Conservation (phyloP, 176 grass and related monocot species). For the Ensete ventricosum region DNA sequence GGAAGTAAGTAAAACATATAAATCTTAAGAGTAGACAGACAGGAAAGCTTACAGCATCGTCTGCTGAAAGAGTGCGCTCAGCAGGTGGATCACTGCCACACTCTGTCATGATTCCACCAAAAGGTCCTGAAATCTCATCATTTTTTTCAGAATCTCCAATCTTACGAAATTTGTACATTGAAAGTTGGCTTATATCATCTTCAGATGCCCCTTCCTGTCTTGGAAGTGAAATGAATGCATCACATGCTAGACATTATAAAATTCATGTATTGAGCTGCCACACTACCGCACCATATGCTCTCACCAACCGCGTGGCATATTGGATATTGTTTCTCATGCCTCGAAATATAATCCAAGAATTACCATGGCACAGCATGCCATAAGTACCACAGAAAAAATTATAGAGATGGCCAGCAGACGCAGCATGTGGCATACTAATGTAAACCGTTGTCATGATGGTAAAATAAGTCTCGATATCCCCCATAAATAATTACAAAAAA, state of each 20-base stretch:
- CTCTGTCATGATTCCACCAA: conserved; percentile 70
- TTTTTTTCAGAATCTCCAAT: conserved; percentile 57
- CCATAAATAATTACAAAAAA: background rate
- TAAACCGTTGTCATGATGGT: too few relatives aligned
- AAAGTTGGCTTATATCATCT: conserved; percentile 70
- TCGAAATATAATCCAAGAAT: background rate
- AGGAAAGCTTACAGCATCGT: conserved; percentile 68
- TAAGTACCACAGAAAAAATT: background rate
- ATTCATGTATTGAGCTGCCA: too few relatives aligned
- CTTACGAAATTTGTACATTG: conserved; percentile 69
- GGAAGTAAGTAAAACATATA: background rate
- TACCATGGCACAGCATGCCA: background rate
- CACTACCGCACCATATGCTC: too few relatives aligned
- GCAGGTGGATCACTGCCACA: conserved; percentile 64
- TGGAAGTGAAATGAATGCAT: conserved; percentile 19
- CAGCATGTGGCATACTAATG: background rate
- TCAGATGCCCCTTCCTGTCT: conserved; percentile 88
- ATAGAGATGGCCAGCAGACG: background rate
- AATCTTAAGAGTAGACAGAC: background rate
- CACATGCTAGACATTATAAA: background rate
- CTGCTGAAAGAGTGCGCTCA: conserved; percentile 68
- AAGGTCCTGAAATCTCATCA: conserved; percentile 49
- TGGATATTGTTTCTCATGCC: background rate
- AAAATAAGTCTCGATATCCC: too few relatives aligned
- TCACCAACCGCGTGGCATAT: background rate